Evolutionary conservation across 345 rosid species (phyloP).

Genomic region (Bruguiera parviflora): DNA sequence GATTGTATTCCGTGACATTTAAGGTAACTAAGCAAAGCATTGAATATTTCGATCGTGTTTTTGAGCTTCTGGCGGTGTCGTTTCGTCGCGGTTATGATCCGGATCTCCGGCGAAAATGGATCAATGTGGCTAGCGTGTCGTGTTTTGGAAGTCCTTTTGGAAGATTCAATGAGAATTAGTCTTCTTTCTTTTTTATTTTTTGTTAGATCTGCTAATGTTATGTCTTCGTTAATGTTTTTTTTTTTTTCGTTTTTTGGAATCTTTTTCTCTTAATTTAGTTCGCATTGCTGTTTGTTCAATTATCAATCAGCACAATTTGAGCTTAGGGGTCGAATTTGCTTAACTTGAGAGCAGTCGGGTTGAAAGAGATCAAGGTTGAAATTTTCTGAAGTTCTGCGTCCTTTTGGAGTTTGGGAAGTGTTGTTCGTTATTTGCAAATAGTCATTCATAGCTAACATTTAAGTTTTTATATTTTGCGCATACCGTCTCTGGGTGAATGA

Average conservation of each 20-base stretch:
- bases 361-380: not conserved
- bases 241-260: not conserved
- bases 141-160: not conserved
- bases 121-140: constrained; percentile 1
- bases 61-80: not conserved
- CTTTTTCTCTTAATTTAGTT: not conserved
- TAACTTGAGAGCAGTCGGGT: not conserved
- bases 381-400: not conserved
- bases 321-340: not conserved
- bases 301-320: not conserved
- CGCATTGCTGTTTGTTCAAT: no score
- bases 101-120: constrained; percentile 4
- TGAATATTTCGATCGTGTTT: not conserved
- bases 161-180: not conserved
- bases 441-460: not conserved
- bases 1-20: constrained; percentile 16
- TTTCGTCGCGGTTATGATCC: not conserved
- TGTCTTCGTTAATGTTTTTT: not conserved
- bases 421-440: not conserved
- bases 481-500: no score
- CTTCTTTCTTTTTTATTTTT: not conserved
- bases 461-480: not conserved
- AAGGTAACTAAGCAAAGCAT: constrained; percentile 13
- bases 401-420: not conserved
- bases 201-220: not conserved